Base-by-base conservation (phyloP, 768 basidiomycete species). In the Porpolomopsis calyptriformis region DNA sequence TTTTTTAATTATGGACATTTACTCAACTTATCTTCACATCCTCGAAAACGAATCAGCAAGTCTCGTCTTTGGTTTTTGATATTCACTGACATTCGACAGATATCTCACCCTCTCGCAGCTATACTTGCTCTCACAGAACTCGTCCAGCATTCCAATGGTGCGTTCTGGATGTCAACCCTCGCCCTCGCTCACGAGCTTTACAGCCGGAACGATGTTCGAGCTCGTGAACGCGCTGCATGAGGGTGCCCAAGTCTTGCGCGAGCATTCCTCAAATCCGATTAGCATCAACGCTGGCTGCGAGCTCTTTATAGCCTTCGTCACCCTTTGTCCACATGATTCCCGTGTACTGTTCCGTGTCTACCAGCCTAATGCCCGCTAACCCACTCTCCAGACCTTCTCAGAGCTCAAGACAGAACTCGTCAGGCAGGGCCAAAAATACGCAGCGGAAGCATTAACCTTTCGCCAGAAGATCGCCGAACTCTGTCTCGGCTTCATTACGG, bases 171-270 rank as follows among this genome's bases (percentile, higher is more conserved):
- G 34, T 37, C 25, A 12, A 44, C 31, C 16, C 34, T 22, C 23
- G 16, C 49, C 31, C 36, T 49, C 12, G 31, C 25, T 47, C 44
- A 20, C 44, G 51, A 49, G 16, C 39, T 18, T 45, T 52, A 47
- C 24, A 89, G 89, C 87, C 40, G 86, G 81, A 2, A 96, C 92
- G 18, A 92, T 91, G 82, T 88, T 84, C 54, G 94, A 99, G 62
- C 80, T 98, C 23, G 82, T 87, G 19, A 75, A 83, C 51, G 90
- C 81, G 20, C 75, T 96, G 48, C 79, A 88, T 48, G 76, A 83
- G 36, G 86, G 80, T 36, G 82, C 85, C 1, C 69, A 77, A 29
- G 65, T 68, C 4, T 67, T 94, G 43, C 79, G 76, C 52, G 60
- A 66, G 20, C 70, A 70, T n/a, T 73, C 78, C 0, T 69, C 80